Percentiles rank a stretch among this genome's conserved stretches.
Conservation (phyloP, 2,329 filamentous ascomycete genomes). For the Aspergillus piperis region DNA sequence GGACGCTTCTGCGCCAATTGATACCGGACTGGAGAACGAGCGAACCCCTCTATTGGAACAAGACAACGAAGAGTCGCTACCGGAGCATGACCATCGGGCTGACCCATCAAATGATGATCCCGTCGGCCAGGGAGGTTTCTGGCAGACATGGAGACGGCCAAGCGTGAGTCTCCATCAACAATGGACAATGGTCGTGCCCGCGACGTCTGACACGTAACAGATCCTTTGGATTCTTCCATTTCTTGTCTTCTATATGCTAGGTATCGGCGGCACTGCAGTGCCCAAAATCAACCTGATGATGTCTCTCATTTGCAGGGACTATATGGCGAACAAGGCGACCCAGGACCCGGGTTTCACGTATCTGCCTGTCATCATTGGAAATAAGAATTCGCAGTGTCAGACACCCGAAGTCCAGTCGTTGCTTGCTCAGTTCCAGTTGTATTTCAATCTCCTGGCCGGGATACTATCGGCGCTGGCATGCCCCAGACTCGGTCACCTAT, state of each 20-base stretch:
- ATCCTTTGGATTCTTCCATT: slow-evolving; percentile 81
- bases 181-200: background rate
- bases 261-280: slow-evolving; percentile 82
- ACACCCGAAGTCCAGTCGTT: slow-evolving; percentile 75
- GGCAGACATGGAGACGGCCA: slow-evolving; percentile 47
- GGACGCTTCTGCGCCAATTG: slow-evolving; percentile 11
- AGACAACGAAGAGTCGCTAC: background rate
- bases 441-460: slow-evolving; percentile 72
- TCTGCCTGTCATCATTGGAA: slow-evolving; percentile 66
- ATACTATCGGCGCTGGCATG: slow-evolving; percentile 76
- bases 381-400: slow-evolving; percentile 76
- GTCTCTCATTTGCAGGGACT: slow-evolving; percentile 77
- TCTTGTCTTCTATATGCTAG: slow-evolving; percentile 78
- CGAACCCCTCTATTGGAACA: slow-evolving; percentile 30
- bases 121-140: background rate
- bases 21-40: slow-evolving; percentile 20
- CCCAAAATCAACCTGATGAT: slow-evolving; percentile 87
- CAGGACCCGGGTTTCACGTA: slow-evolving; percentile 62
- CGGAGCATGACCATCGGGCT: background rate
- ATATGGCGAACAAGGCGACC: slow-evolving; percentile 69
- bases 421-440: slow-evolving; percentile 76
- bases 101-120: background rate
- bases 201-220: slow-evolving; percentile 44
- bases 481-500: slow-evolving; percentile 80
- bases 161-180: slow-evolving; percentile 44